phyloP scores from a whole-genome alignment of 805 yeast genomes.

The Phaffomyces opuntiae region DNA sequence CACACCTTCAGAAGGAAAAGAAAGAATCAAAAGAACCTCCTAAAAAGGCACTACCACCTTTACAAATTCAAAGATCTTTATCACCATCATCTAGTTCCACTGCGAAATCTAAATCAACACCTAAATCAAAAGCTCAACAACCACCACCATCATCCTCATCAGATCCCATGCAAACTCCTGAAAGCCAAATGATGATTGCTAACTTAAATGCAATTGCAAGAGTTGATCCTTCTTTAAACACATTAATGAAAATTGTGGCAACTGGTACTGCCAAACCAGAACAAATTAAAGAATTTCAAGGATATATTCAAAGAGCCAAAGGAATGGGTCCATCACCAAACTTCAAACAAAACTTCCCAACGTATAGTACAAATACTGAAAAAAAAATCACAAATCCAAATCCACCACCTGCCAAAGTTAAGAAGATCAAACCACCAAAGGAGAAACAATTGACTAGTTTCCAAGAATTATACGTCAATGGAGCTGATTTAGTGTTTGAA shows the following conservation, averaged over 20 bases:
- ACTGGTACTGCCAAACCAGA: conserved; percentile 66
- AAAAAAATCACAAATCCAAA: conserved; percentile 17
- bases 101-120: background rate
- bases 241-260: conserved; percentile 81
- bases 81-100: conserved; percentile 1
- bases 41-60: conserved; percentile 12
- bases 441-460: conserved; percentile 67
- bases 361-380: conserved; percentile 2
- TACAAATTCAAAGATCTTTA: conserved; percentile 7
- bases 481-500: conserved; percentile 78
- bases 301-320: conserved; percentile 70
- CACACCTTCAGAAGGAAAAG: background rate
- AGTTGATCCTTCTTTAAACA: conserved; percentile 56
- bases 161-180: conserved; percentile 45
- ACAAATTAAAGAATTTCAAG: conserved; percentile 74
- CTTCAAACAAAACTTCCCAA: conserved; percentile 26
- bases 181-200: conserved; percentile 75
- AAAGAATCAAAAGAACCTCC: background rate
- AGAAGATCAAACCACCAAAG: conserved; percentile 18
- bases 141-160: conserved; percentile 18
- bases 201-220: conserved; percentile 80
- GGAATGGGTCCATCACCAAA: conserved; percentile 55
- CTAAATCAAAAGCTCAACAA: background rate
- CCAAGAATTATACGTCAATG: conserved; percentile 61
- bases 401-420: conserved; percentile 8